Percentiles rank a stretch among this genome's conserved stretches.
These are phyloP conservation scores for Crithidia acanthocephali DNA, from an alignment of 208 protist species.

Conservation along the genomic window DNA sequence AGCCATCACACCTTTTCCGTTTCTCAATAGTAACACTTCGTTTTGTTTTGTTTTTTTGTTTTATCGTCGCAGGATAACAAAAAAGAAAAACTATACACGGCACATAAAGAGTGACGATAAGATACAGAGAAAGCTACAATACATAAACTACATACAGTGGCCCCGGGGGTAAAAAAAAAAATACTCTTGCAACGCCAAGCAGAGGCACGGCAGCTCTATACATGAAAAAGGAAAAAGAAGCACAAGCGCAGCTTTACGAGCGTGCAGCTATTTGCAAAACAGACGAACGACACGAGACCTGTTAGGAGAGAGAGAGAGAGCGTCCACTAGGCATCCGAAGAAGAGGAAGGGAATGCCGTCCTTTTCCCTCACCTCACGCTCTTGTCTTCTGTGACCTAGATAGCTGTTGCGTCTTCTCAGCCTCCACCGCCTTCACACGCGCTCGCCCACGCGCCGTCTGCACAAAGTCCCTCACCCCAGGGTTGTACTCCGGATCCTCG, in stretches of 20 bases:
- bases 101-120: not conserved
- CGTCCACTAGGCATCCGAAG: too few species aligned
- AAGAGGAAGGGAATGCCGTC: too few species aligned
- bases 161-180: too few species aligned
- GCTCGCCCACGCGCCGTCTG: conserved; percentile 49
- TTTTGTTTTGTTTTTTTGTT: too few species aligned
- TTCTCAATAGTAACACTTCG: too few species aligned
- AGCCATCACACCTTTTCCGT: too few species aligned
- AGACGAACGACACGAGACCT: too few species aligned
- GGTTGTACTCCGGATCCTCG: conserved; percentile 96
- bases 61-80: not conserved
- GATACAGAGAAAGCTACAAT: not conserved
- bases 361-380: not conserved
- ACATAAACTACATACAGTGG: too few species aligned
- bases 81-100: not conserved
- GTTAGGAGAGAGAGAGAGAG: too few species aligned
- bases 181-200: too few species aligned
- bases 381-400: not conserved
- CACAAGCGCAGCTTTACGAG: too few species aligned
- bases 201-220: not conserved
- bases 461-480: conserved; percentile 80
- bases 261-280: too few species aligned
- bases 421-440: conserved; percentile 28
- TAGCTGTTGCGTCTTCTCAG: conserved; percentile 3
- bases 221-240: not conserved